Evolutionary conservation across 1,284 basidiomycete genomes (phyloP), one percentile per base, ranked within the genome.

Genomic region (Ustilago lituana): DNA sequence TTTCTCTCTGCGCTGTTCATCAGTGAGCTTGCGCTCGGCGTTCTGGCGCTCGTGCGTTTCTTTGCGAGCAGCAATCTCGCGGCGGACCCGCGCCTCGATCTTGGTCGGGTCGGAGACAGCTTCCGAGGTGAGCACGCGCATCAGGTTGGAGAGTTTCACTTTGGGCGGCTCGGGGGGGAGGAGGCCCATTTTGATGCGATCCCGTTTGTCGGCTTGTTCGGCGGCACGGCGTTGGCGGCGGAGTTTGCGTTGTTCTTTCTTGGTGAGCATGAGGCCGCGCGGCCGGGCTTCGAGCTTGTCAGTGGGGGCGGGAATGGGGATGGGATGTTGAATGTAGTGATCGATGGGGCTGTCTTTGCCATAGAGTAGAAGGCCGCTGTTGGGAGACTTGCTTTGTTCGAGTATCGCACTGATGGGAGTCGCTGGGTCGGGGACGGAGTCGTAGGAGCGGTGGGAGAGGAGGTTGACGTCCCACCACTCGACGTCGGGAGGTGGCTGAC

Each of bases 391-490:
- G n/a, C n/a, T n/a, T n/a, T n/a, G n/a, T n/a, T n/a, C n/a, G n/a
- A n/a, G n/a, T n/a, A n/a, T n/a, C n/a, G n/a, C n/a, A n/a, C n/a
- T n/a, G n/a, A n/a, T n/a, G 26, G 83, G 82, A 22, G 85, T 83
- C 31, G 89, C 74, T 12, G 15, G 4, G 2, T 56, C 79, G 72
- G 47, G 71, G 38, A 61, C 82, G 64, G 93, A 91, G 51, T 89
- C 87, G 82, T 98, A 98, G 1, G 85, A 87, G 81, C 89, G 88
- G 73, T 86, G 88, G 0, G 91, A 90, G 10, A 98, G 84, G n/a
- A 97, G 85, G 0, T 91, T 88, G 27, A 87, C 88, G 83, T 98
- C 96, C 95, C 96, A 99, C 95, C 95, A 98, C 83, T 98, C 95
- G 8, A 90, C 87, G 5, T 89, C 89, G 0, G 95, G 96, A 5